Conservation (phyloP, 306 rosid species). For the Cucumis hystrix region DNA sequence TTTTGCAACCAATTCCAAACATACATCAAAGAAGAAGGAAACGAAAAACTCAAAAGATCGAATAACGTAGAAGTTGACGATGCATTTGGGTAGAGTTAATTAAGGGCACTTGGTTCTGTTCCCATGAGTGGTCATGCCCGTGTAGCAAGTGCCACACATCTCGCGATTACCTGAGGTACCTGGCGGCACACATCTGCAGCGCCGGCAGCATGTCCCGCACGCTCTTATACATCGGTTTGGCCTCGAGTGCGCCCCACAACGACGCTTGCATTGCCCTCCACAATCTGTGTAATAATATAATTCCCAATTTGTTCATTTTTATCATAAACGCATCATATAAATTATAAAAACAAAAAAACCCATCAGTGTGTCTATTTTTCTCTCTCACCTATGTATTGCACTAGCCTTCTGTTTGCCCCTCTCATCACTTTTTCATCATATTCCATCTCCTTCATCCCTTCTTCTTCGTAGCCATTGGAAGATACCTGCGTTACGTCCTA, state of each 20-base stretch:
- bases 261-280: not conserved
- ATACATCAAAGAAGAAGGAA: too few species aligned
- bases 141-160: slow-evolving; percentile 49
- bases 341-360: too few species aligned
- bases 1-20: too few species aligned
- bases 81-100: not conserved
- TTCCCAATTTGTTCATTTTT: too few species aligned
- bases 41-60: not conserved
- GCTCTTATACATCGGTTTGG: not conserved
- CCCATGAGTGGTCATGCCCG: slow-evolving; percentile 31
- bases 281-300: not conserved
- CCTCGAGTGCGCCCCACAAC: not conserved
- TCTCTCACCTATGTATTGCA: not conserved
- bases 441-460: not conserved
- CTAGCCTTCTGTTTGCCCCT: not conserved
- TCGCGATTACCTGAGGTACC: slow-evolving; percentile 62
- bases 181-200: slow-evolving; percentile 66
- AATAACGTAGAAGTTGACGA: too few species aligned
- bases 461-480: not conserved
- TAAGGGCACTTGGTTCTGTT: slow-evolving; percentile 4
- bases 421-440: not conserved
- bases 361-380: too few species aligned
- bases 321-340: too few species aligned
- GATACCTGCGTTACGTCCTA: not conserved
- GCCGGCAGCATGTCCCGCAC: slow-evolving; percentile 20